Base-by-base conservation (phyloP, 2,329 filamentous ascomycete species). In the Aureobasidium subglaciale region DNA sequence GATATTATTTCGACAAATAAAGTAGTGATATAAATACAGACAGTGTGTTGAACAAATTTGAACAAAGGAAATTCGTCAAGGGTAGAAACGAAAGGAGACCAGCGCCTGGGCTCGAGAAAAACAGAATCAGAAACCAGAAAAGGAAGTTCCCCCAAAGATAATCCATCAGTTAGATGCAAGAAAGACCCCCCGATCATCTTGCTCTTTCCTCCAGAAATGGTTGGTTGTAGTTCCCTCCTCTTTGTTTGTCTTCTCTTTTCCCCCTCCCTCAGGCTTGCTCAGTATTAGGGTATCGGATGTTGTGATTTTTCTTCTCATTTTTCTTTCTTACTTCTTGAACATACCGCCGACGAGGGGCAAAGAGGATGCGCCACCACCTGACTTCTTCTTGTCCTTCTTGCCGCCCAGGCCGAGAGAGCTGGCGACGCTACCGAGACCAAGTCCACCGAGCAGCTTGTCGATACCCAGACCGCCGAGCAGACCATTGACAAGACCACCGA, bases 401-500 rank as follows among this genome's bases (percentile, higher is more conserved):
- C 77, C 76, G 2, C 75, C 75, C 10, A 90, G 72, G 29, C 78
- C 78, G 11, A 81, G 68, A 41, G 71, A 67, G 40, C 76, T 73
- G 6, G 75, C 68, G 29, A 82, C 59, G 42, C 73, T 75, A 30
- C 78, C 78, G 18, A 85, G 71, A 5, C 90, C 90, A 25, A 96
- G 79, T 2, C 86, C 80, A 7, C 83, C 82, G 15, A 95, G 79
- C 18, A 93, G 74, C 68, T 87, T 88, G 70, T 85, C 83, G 58
- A 95, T 77, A 13, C 88, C 88, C 18, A 93, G 73, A 1, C 86
- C 86, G 56, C 88, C 87, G 1, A 96, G 79, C 3, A 95, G 75
- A 46, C 85, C 84, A 60, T 92, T 88, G 62, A 96, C 81, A 0
- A 96, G 70, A 15, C 87, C 86, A 58, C 90, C 90, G 1, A 96